These are phyloP conservation scores for Silene conica DNA, from an alignment of 148 eudicot genomes.

Conservation along the genomic window DNA sequence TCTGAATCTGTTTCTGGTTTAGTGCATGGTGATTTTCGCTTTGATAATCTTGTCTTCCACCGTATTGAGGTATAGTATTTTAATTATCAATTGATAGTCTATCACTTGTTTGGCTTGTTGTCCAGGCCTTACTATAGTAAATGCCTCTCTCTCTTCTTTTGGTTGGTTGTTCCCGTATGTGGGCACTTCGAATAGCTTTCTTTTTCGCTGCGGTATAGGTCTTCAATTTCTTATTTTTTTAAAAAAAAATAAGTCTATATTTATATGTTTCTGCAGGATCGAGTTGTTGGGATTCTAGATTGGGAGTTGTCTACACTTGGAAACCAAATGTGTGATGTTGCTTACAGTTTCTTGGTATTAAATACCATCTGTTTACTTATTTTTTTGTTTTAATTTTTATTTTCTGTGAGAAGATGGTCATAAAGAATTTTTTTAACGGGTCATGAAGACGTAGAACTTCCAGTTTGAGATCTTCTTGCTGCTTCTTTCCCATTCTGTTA, in stretches of 20 bases:
- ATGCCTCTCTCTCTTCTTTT: no score
- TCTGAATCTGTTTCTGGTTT: constrained; percentile 67
- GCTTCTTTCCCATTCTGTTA: background rate
- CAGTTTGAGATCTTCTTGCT: background rate
- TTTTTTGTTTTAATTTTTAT: background rate
- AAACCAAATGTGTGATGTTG: constrained; percentile 98
- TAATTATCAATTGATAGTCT: background rate
- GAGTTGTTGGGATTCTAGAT: constrained; percentile 91
- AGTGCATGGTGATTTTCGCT: constrained; percentile 96
- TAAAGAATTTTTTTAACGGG: background rate
- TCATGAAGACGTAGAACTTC: background rate
- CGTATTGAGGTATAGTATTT: constrained; percentile 58
- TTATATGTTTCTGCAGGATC: constrained; percentile 55
- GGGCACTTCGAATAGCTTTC: no score
- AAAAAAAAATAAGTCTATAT: no score
- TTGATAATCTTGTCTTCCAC: constrained; percentile 96
- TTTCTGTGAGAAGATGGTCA: background rate
- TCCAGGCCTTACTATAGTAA: no score
- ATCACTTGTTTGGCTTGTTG: background rate
- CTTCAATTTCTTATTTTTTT: no score
- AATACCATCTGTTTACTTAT: background rate
- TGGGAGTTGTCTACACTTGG: constrained; percentile 98
- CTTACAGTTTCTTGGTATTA: constrained; percentile 85
- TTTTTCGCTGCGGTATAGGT: no score
- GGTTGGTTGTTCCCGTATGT: no score